Conservation (phyloP, 2,329 filamentous ascomycete species). For the Aureobasidium subglaciale region DNA sequence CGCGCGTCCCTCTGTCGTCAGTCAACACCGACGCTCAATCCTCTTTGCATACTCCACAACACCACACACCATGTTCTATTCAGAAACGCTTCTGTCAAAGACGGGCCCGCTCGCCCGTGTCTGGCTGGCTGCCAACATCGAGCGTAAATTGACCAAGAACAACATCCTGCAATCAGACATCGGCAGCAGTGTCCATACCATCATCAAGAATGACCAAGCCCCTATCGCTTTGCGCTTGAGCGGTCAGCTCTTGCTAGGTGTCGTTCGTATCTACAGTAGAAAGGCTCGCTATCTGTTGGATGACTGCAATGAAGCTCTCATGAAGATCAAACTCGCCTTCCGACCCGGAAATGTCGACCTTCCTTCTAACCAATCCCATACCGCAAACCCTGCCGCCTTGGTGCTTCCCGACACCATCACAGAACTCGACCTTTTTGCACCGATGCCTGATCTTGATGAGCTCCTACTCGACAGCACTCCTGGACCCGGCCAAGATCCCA, state of each 20-base stretch:
- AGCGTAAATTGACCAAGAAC: slow-evolving; percentile 96
- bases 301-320: slow-evolving; percentile 92
- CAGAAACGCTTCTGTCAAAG: slow-evolving; percentile 90
- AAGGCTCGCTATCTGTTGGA: slow-evolving; percentile 95
- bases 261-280: slow-evolving; percentile 93
- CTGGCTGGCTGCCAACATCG: slow-evolving; percentile 96
- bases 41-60: not conserved
- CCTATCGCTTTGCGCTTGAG: slow-evolving; percentile 92
- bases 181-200: slow-evolving; percentile 87
- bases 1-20: slow-evolving; percentile 7
- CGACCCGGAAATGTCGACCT: slow-evolving; percentile 94
- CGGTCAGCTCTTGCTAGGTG: slow-evolving; percentile 87
- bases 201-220: slow-evolving; percentile 86
- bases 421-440: slow-evolving; percentile 76
- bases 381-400: slow-evolving; percentile 73
- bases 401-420: slow-evolving; percentile 89
- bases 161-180: slow-evolving; percentile 93
- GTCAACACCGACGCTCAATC: slow-evolving; percentile 11
- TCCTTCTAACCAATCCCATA: slow-evolving; percentile 66
- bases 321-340: slow-evolving; percentile 99
- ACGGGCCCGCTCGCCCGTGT: slow-evolving; percentile 94
- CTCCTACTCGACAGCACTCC: slow-evolving; percentile 47
- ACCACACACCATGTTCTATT: slow-evolving; percentile 75
- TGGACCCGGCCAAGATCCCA: slow-evolving; percentile 34
- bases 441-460: slow-evolving; percentile 75